Conservation (phyloP, 306 rosid genomes). For the Prinsepia uniflora region DNA sequence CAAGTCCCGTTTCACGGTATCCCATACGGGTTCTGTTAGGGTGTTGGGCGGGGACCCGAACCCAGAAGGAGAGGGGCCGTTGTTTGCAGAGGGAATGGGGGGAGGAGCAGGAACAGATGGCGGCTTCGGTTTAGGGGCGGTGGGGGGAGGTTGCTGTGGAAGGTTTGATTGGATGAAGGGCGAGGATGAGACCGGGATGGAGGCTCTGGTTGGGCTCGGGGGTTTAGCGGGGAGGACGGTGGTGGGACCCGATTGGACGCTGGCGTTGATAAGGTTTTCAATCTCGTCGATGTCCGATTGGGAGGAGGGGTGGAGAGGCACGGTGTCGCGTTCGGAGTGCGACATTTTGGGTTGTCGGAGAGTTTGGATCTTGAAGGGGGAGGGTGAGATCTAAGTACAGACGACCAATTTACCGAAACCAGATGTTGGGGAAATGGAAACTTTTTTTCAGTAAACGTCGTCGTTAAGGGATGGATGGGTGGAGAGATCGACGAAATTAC, state of each 20-base stretch:
- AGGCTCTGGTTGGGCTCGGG: conserved; percentile 78
- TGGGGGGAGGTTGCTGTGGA: conserved; percentile 23
- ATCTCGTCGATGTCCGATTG: conserved; percentile 99
- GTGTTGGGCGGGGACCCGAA: conserved; percentile 83
- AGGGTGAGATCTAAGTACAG: background rate
- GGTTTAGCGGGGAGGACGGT: conserved; percentile 72
- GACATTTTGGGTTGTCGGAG: conserved; percentile 52
- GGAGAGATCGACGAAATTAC: background rate
- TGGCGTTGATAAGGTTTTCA: conserved; percentile 83
- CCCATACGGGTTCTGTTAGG: conserved; percentile 94
- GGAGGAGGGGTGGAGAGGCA: conserved; percentile 84
- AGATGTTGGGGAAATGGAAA: background rate
- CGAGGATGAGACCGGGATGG: conserved; percentile 73
- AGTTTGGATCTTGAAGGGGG: background rate
- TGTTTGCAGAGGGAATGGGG: conserved; percentile 32
- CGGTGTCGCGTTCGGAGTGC: conserved; percentile 74
- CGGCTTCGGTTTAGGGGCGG: conserved; percentile 31
- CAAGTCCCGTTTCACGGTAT: conserved; percentile 91
- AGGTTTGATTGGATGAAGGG: conserved; percentile 43
- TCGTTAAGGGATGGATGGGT: background rate
- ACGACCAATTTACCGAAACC: background rate
- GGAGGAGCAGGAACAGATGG: conserved; percentile 36
- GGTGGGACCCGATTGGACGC: conserved; percentile 53
- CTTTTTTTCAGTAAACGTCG: background rate
- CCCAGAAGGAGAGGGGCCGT: conserved; percentile 39